Conservation (phyloP, 305 asterid genomes). For the Solanum hybrid region DNA sequence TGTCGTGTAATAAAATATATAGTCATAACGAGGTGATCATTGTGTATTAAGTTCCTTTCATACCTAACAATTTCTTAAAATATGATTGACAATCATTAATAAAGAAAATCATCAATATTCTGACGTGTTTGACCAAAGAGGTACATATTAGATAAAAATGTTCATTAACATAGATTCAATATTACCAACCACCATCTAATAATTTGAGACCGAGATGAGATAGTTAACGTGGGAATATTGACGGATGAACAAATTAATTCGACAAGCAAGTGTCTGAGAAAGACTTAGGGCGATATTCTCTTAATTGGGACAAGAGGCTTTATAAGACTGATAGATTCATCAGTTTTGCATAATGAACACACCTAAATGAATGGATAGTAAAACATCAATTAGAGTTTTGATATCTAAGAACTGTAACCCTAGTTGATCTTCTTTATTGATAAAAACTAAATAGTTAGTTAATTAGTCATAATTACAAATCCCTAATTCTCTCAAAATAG, state of each 20-base stretch:
- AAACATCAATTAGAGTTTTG: background rate
- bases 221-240: background rate
- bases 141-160: background rate
- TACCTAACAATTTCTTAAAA: background rate
- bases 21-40: background rate
- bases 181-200: background rate
- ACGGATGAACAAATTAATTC: background rate
- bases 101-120: too few species aligned
- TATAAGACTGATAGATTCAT: background rate
- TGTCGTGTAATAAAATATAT: background rate
- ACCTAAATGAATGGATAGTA: background rate
- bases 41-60: background rate
- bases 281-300: background rate
- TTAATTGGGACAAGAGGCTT: background rate
- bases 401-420: background rate
- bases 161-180: background rate
- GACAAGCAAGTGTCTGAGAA: background rate
- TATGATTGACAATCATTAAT: background rate
- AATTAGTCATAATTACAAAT: too few species aligned
- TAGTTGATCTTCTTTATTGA: background rate
- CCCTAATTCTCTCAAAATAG: background rate
- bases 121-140: background rate
- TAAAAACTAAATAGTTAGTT: background rate
- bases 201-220: background rate
- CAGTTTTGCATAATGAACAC: background rate